A percentile compares a stretch with the other conserved stretches of the same genome.
Evolutionary conservation across 1,284 basidiomycete species (phyloP).

Genomic region (Cryptococcus sp.): DNA sequence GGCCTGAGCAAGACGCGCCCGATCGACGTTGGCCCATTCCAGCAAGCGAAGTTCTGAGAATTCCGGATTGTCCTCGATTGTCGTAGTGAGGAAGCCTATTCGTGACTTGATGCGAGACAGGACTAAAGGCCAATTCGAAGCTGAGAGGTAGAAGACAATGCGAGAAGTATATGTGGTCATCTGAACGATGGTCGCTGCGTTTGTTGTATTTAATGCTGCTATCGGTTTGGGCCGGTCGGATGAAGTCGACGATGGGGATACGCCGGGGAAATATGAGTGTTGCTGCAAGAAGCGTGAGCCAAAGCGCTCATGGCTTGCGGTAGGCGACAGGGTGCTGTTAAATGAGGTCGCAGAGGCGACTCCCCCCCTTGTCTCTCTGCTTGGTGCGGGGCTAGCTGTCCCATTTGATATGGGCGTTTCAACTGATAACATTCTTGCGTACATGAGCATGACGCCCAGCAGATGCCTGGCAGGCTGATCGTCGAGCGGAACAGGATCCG

Average conservation of each 20-base stretch:
- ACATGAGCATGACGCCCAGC: slow-evolving; percentile 76
- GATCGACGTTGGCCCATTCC: slow-evolving; percentile 55
- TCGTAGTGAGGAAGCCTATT: slow-evolving; percentile 57
- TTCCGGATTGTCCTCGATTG: slow-evolving; percentile 60
- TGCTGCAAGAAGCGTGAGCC: slow-evolving; percentile 34
- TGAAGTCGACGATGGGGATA: slow-evolving; percentile 6
- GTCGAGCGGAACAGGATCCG: slow-evolving; percentile 76
- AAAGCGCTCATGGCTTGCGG: slow-evolving; percentile 22
- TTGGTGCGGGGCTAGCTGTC: slow-evolving; percentile 21
- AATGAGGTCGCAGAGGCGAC: slow-evolving; percentile 25
- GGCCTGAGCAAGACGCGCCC: slow-evolving; percentile 43
- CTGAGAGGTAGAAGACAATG: slow-evolving; percentile 83
- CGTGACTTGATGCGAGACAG: slow-evolving; percentile 71
- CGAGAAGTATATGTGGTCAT: slow-evolving; percentile 61
- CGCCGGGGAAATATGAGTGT: slow-evolving; percentile 34
- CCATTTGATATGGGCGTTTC: slow-evolving; percentile 23
- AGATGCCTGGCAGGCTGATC: slow-evolving; percentile 84
- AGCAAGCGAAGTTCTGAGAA: slow-evolving; percentile 48
- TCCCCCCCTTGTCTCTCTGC: slow-evolving; percentile 28
- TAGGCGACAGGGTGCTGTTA: slow-evolving; percentile 16
- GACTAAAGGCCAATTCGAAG: slow-evolving; percentile 85
- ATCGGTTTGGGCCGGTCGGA: slow-evolving; percentile 14
- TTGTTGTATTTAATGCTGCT: slow-evolving; percentile 25
- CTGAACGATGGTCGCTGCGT: slow-evolving; percentile 29
- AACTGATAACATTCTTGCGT: slow-evolving; percentile 69